Percentiles rank a stretch among this genome's conserved stretches.
These are phyloP conservation scores for Brassica rapa DNA, from an alignment of 345 rosid species.

Conservation along the genomic window DNA sequence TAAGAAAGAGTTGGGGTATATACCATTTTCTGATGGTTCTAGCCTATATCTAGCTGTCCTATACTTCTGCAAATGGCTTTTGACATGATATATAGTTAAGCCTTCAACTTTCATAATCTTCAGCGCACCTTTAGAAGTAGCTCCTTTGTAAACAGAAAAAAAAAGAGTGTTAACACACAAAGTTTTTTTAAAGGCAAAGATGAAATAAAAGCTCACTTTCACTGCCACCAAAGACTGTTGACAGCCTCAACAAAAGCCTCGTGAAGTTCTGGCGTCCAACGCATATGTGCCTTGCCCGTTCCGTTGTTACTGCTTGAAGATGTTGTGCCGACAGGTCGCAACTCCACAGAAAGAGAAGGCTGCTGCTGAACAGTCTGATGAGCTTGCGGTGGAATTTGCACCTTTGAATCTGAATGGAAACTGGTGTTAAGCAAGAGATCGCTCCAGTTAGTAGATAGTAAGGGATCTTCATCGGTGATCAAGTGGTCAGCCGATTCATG, in stretches of 20 bases:
- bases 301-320: conserved; percentile 53
- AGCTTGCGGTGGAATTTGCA: conserved; percentile 41
- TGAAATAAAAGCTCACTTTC: conserved; percentile 57
- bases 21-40: conserved; percentile 64
- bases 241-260: conserved; percentile 97
- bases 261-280: conserved; percentile 98
- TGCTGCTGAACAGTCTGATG: conserved; percentile 50
- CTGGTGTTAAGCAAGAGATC: conserved; percentile 60
- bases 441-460: conserved; percentile 67
- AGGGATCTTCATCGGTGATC: conserved; percentile 71
- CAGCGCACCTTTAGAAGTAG: conserved; percentile 92
- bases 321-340: conserved; percentile 48
- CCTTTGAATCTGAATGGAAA: conserved; percentile 75
- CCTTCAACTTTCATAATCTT: conserved; percentile 84
- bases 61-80: conserved; percentile 99
- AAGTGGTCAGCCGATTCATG: conserved; percentile 98
- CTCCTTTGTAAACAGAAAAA: conserved; percentile 50
- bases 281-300: conserved; percentile 72
- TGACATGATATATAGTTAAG: conserved; percentile 94
- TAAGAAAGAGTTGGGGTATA: no score
- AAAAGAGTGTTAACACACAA: conserved; percentile 11
- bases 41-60: conserved; percentile 91
- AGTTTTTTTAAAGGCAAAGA: conserved; percentile 13
- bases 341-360: conserved; percentile 62
- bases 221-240: conserved; percentile 82